Evolutionary conservation across 2,329 filamentous ascomycete species (phyloP).

Genomic region (Fusarium camptoceras): DNA sequence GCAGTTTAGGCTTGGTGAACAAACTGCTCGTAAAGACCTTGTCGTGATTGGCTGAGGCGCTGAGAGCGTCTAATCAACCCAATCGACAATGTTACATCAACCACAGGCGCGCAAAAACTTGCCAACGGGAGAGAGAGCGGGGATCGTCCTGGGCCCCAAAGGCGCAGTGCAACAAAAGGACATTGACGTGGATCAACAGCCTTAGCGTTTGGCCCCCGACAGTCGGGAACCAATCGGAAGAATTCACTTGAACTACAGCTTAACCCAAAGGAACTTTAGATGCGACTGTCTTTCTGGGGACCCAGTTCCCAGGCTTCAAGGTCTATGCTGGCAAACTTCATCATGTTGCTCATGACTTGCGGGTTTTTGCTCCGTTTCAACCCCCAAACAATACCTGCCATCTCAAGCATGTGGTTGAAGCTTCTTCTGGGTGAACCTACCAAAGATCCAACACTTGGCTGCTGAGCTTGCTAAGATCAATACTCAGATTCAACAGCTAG

Average conservation of each 20-base stretch:
- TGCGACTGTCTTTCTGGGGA: constrained; percentile 16
- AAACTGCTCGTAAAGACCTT: constrained; percentile 32
- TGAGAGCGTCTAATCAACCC: constrained; percentile 50
- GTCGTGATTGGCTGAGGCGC: constrained; percentile 17
- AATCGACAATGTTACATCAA: constrained; percentile 39
- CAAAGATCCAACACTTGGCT: neutral
- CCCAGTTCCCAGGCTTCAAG: constrained; percentile 30
- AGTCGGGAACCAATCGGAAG: constrained; percentile 48
- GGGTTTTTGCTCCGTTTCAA: constrained; percentile 21
- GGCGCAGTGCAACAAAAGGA: constrained; percentile 48
- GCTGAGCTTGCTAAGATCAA: neutral
- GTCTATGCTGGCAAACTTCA: constrained; percentile 42
- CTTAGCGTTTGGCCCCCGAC: constrained; percentile 43
- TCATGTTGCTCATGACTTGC: constrained; percentile 31
- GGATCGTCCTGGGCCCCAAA: constrained; percentile 30
- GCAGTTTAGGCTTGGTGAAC: constrained; percentile 25
- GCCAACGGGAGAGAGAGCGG: constrained; percentile 23
- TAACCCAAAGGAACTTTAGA: constrained; percentile 28
- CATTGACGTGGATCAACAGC: constrained; percentile 49
- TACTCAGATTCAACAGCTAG: neutral
- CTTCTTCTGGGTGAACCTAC: constrained; percentile 3
- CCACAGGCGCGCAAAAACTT: constrained; percentile 41
- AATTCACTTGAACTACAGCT: constrained; percentile 43
- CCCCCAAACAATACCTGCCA: constrained; percentile 17
- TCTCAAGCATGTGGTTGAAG: constrained; percentile 9